Percentiles rank a stretch among this genome's conserved stretches.
Conservation (phyloP, 73 alveolate genomes). For the Paraurostyla sp. region DNA sequence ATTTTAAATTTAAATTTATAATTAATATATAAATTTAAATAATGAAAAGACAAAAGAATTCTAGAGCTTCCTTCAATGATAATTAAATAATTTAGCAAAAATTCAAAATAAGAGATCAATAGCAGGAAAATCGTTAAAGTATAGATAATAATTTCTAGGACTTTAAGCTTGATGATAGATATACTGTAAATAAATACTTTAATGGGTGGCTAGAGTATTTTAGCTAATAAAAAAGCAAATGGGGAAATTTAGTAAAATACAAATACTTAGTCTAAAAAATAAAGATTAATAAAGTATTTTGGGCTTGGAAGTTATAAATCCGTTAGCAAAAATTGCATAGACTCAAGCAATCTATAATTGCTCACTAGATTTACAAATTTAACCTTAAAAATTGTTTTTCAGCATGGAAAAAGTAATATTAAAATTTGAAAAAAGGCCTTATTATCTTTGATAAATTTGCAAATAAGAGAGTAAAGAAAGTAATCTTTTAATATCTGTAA, state of each 20-base stretch:
- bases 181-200: neutral
- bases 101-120: too few species aligned
- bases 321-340: neutral
- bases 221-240: neutral
- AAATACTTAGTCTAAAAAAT: neutral
- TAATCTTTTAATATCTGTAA: neutral
- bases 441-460: neutral
- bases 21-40: too few species aligned
- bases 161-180: neutral
- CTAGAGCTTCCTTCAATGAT: too few species aligned
- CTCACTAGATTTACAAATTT: slow-evolving; percentile 1
- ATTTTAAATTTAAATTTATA: too few species aligned
- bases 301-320: slow-evolving; percentile 40
- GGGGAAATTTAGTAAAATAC: slow-evolving; percentile 11
- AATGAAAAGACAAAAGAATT: too few species aligned
- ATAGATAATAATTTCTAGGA: too few species aligned
- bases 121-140: too few species aligned
- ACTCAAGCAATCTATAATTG: neutral
- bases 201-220: slow-evolving; percentile 15
- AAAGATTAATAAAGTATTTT: neutral
- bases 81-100: too few species aligned
- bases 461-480: neutral
- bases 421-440: neutral
- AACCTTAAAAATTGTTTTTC: neutral
- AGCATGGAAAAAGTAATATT: slow-evolving; percentile 14